Evolutionary conservation across 345 rosid genomes (phyloP).

Genomic region (Chamaenerion angustifolium): DNA sequence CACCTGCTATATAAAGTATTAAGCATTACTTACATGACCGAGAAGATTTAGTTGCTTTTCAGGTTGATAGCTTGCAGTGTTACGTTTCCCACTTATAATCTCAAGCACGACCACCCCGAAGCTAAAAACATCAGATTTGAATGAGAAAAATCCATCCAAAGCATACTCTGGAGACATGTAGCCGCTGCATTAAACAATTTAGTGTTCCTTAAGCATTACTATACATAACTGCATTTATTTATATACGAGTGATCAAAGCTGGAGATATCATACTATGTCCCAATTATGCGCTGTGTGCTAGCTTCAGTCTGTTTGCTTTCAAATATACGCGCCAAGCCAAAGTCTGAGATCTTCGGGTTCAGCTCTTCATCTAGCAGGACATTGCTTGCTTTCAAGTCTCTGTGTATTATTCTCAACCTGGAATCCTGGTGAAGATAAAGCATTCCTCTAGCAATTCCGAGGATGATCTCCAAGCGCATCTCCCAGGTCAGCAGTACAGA

Average conservation of each 20-base stretch:
- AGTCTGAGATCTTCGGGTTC: constrained; percentile 72
- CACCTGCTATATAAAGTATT: not conserved
- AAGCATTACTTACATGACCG: constrained; percentile 29
- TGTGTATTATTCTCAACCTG: constrained; percentile 51
- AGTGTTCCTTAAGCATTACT: not conserved
- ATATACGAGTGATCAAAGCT: not conserved
- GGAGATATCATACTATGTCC: constrained; percentile 39
- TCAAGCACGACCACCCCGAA: constrained; percentile 54
- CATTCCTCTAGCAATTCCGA: constrained; percentile 59
- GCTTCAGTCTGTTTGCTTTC: constrained; percentile 37
- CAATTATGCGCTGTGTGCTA: constrained; percentile 46
- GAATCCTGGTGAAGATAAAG: constrained; percentile 71
- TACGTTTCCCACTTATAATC: constrained; percentile 35
- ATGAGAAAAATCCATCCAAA: constrained; percentile 44
- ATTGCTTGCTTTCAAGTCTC: constrained; percentile 61
- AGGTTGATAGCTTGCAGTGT: constrained; percentile 21
- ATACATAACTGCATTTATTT: constrained; percentile 1
- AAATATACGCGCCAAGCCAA: constrained; percentile 62
- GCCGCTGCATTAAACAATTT: constrained; percentile 24
- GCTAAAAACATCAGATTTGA: constrained; percentile 50
- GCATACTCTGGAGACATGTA: constrained; percentile 72
- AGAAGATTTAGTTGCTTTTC: constrained; percentile 28
- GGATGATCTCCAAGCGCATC: constrained; percentile 30
- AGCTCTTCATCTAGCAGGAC: constrained; percentile 47
- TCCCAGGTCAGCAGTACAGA: constrained; percentile 32